A percentile compares a stretch with the other conserved stretches of the same genome.
These are phyloP conservation scores for Salvia hispanica DNA, from an alignment of 257 asterid species.

Conservation along the genomic window DNA sequence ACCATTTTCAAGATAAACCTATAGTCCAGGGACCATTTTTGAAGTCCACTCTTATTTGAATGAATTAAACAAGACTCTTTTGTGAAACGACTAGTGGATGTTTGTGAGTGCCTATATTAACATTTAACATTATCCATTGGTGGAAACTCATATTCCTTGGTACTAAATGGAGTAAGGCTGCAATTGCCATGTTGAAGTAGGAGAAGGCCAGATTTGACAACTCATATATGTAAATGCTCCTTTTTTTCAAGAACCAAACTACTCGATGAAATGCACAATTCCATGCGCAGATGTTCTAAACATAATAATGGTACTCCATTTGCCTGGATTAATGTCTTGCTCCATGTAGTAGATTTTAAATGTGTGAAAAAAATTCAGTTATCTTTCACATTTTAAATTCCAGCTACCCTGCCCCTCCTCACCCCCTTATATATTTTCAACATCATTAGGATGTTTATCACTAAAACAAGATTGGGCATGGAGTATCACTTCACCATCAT, in stretches of 20 bases:
- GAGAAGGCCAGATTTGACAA: slow-evolving; percentile 37
- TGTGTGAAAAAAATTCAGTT: too few species aligned
- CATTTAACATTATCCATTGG: slow-evolving; percentile 24
- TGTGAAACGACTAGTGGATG: slow-evolving; percentile 25
- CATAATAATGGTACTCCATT: not conserved
- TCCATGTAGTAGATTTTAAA: too few species aligned
- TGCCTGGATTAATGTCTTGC: too few species aligned
- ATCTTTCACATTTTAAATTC: too few species aligned
- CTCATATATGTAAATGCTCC: slow-evolving; percentile 23
- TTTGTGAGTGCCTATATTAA: slow-evolving; percentile 1
- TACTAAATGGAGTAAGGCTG: slow-evolving; percentile 29
- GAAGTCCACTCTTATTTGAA: too few species aligned
- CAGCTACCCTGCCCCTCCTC: too few species aligned
- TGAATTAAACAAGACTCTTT: slow-evolving; percentile 11
- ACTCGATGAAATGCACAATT: not conserved
- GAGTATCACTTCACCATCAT: not conserved
- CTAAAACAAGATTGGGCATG: too few species aligned
- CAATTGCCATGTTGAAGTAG: slow-evolving; percentile 2
- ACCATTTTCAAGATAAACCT: too few species aligned
- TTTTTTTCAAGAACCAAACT: slow-evolving; percentile 3
- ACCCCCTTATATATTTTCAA: too few species aligned
- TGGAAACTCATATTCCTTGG: not conserved
- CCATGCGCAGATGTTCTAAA: not conserved
- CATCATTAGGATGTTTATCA: too few species aligned
- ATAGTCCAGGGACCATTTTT: too few species aligned